Percentiles rank a stretch among this genome's conserved stretches.
Conservation (phyloP, 208 protist genomes). For the Trypanosoma theileri region DNA sequence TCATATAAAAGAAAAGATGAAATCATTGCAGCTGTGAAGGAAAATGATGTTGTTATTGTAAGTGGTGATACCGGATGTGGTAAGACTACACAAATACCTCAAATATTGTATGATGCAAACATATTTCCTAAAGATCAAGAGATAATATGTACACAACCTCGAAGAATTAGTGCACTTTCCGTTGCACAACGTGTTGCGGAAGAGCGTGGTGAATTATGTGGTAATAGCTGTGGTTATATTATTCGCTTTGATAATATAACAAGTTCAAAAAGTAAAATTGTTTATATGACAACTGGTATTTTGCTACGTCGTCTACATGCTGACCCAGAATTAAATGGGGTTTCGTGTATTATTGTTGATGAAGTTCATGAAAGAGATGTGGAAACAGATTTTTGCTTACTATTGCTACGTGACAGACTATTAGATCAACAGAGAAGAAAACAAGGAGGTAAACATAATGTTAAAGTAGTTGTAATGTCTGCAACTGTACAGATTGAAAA, state of each 20-base stretch:
- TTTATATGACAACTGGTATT: conserved; percentile 99
- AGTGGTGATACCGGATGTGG: conserved; percentile 98
- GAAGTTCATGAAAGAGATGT: conserved; percentile 89
- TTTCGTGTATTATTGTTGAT: conserved; percentile 86
- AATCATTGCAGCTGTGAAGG: conserved; percentile 58
- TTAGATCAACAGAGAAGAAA: conserved; percentile 46
- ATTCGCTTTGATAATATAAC: conserved; percentile 88
- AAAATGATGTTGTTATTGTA: conserved; percentile 77
- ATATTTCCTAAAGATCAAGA: conserved; percentile 57
- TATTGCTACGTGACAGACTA: conserved; percentile 73
- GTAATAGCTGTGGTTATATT: conserved; percentile 87
- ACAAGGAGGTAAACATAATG: conserved; percentile 37
- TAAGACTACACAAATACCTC: conserved; percentile 96
- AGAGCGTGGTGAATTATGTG: conserved; percentile 81
- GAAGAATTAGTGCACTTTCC: conserved; percentile 89
- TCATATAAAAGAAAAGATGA: conserved; percentile 47
- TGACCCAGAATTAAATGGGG: conserved; percentile 87
- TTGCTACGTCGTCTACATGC: conserved; percentile 94
- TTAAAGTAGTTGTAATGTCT: conserved; percentile 98
- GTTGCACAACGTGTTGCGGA: conserved; percentile 88
- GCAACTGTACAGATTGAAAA: conserved; percentile 88
- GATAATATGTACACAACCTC: conserved; percentile 89
- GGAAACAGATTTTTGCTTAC: conserved; percentile 82
- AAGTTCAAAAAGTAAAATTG: conserved; percentile 89
- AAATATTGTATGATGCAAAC: conserved; percentile 68